phyloP scores from a whole-genome alignment of 2,329 filamentous ascomycete species.

The Nothophoma quercina region DNA sequence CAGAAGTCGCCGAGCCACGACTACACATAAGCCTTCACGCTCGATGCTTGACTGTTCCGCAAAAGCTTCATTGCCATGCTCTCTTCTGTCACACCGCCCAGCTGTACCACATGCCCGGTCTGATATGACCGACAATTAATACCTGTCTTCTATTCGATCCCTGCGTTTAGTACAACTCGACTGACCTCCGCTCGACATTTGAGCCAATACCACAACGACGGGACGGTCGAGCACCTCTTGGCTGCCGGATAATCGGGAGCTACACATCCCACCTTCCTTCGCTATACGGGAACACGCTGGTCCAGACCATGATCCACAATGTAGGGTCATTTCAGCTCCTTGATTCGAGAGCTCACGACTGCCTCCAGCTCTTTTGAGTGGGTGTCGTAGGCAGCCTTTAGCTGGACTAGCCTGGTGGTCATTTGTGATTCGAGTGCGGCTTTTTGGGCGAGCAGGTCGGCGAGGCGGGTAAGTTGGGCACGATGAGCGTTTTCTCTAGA shows the following conservation, averaged over 20 bases:
- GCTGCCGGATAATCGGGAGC: slow-evolving; percentile 1
- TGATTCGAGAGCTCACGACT: slow-evolving; percentile 29
- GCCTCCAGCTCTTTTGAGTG: slow-evolving; percentile 34
- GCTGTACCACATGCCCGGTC: neutral
- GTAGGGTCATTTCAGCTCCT: slow-evolving; percentile 28
- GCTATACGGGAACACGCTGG: neutral
- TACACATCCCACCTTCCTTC: neutral
- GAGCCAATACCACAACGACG: neutral
- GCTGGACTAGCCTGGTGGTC: slow-evolving; percentile 20
- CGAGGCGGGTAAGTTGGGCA: slow-evolving; percentile 34
- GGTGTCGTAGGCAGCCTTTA: slow-evolving; percentile 29
- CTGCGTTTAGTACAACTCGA: too few relatives aligned
- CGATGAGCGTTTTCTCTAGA: slow-evolving; percentile 31
- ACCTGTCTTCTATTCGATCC: neutral
- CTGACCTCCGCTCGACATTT: neutral
- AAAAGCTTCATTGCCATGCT: neutral
- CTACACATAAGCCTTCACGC: neutral
- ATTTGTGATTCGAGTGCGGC: slow-evolving; percentile 36
- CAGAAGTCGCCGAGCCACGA: neutral
- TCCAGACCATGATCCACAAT: neutral
- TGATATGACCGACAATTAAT: neutral
- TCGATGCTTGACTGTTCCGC: neutral
- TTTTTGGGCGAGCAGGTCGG: slow-evolving; percentile 33
- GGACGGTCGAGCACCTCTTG: neutral
- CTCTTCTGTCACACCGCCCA: neutral